These are phyloP conservation scores for Phytopythium chamaehyphon DNA, from an alignment of 352 stramenopile species.

Conservation along the genomic window DNA sequence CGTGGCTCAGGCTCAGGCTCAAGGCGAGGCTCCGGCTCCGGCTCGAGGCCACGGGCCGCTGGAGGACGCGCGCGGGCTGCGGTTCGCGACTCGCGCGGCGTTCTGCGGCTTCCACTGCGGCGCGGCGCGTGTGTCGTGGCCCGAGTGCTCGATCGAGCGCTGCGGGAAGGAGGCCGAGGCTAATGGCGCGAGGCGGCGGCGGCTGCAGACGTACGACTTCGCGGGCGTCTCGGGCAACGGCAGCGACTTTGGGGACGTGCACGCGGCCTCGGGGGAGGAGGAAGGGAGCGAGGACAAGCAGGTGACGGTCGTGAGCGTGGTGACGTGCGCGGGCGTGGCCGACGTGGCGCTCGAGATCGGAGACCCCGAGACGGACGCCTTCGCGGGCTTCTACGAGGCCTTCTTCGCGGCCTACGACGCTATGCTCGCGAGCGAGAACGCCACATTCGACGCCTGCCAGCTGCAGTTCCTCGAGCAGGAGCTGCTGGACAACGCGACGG, in stretches of 20 bases:
- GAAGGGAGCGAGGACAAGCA: constrained; percentile 40
- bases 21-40: too few species aligned
- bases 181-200: neutral
- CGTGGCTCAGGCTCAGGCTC: too few species aligned
- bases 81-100: constrained; percentile 38
- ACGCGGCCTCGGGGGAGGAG: constrained; percentile 18
- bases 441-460: constrained; percentile 55
- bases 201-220: constrained; percentile 27
- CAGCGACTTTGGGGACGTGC: constrained; percentile 23
- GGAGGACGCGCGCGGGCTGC: constrained; percentile 30
- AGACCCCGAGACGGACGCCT: constrained; percentile 35
- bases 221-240: constrained; percentile 7
- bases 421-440: constrained; percentile 47
- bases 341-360: constrained; percentile 46
- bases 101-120: constrained; percentile 69
- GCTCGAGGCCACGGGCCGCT: too few species aligned
- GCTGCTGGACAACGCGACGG: constrained; percentile 41
- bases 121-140: constrained; percentile 31
- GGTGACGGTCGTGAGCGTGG: constrained; percentile 50
- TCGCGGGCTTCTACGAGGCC: constrained; percentile 47
- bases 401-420: constrained; percentile 61
- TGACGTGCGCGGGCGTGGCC: constrained; percentile 33
- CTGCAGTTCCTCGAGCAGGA: constrained; percentile 64
- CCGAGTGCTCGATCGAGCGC: too few species aligned
- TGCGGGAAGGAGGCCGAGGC: too few species aligned